Evolutionary conservation across 192 early-diverging fungal genomes (phyloP), one percentile per base, ranked within the genome.

Genomic region (Phlyctochytrium planicorne): DNA sequence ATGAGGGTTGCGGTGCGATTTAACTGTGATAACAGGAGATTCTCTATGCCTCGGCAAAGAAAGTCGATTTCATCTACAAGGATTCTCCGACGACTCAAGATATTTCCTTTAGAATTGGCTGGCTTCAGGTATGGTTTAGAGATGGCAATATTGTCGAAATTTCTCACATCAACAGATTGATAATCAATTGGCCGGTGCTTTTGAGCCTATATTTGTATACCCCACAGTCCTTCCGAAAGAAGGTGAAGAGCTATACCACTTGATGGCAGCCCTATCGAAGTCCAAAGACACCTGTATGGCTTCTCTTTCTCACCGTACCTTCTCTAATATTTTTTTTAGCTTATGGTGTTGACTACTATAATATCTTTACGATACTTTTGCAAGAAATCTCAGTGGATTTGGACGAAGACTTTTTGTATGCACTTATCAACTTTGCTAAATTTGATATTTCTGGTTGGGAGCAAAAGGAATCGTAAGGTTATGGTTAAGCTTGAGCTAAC

Each of bases 341-440:
- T 4, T 95, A 94, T 63, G 97, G 97, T 47, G 93, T 99, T 17
- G 87, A 93, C 34, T 99, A 95, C 82, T 88, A 93, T 73, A 91
- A 97, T 65, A 96, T 93, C 75, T 96, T 95, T 57, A 93, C 93
- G 0, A 86, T 94, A 3, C 68, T 98, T 4, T 66, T 95, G 3
- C 97, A 99, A 78, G 95, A 98, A 72, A 76, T 99, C 72, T 96
- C 92, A 2, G 75, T 99, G 25, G 93, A 97, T 59, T 84, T 96
- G 59, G 95, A 98, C 67, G 95, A 97, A 74, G 93, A 93, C 60
- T 93, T 99, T 74, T 75, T 97, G 57, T 87, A 87, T 65, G 88
- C 90, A 0, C 75, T 96, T 24, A 70, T 96, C 34, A 93, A 96
- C 52, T 97, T 98, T 73, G 75, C 87, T 6, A 90, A 94, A 74